Conservation (phyloP, 257 asterid species). For the Eucommia ulmoides region DNA sequence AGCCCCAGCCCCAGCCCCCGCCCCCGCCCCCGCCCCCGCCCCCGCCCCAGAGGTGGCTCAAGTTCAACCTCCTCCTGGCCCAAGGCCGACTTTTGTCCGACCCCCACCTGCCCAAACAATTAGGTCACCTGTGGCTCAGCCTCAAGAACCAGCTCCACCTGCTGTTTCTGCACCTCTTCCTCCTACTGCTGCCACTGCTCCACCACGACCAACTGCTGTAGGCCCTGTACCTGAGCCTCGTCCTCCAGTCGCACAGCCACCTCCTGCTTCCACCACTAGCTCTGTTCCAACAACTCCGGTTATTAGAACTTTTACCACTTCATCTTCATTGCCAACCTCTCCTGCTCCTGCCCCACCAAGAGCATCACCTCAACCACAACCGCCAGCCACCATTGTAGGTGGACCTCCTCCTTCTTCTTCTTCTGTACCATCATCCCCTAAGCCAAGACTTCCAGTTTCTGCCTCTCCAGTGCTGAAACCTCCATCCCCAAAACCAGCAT, state of each 20-base stretch:
- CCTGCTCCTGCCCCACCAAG: constrained; percentile 7
- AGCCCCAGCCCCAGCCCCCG: constrained; percentile 4
- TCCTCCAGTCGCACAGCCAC: background rate
- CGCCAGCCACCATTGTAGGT: background rate
- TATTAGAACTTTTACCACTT: background rate
- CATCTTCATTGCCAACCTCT: background rate
- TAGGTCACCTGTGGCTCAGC: constrained; percentile 9
- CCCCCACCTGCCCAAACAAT: constrained; percentile 6
- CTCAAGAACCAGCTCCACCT: constrained; percentile 4
- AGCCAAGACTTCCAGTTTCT: background rate
- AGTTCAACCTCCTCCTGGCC: background rate
- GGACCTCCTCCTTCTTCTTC: background rate
- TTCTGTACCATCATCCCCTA: background rate
- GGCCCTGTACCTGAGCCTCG: background rate
- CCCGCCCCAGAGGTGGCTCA: constrained; percentile 1
- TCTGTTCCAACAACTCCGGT: background rate
- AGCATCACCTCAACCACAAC: constrained; percentile 1
- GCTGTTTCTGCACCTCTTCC: background rate
- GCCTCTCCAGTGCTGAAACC: background rate
- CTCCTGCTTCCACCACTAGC: background rate
- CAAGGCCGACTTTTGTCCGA: constrained; percentile 6
- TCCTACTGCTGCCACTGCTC: background rate
- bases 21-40: constrained; percentile 8
- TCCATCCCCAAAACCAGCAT: background rate
- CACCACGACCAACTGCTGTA: constrained; percentile 9